phyloP scores from a whole-genome alignment of 306 rosid genomes.

The Lupinus albus region DNA sequence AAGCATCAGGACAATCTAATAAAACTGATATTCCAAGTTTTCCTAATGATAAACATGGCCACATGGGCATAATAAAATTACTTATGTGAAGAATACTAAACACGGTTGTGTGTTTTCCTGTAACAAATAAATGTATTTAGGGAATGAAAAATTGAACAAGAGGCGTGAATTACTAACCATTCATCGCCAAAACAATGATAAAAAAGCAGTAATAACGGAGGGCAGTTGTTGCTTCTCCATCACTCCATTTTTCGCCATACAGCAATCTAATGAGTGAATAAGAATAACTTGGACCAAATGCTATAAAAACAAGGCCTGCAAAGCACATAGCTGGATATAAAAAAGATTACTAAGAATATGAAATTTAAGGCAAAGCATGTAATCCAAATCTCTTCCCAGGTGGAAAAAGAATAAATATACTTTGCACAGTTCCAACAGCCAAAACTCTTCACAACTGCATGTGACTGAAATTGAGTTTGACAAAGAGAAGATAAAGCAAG shows the following conservation, averaged over 20 bases:
- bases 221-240: constrained; percentile 89
- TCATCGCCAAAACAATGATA: constrained; percentile 89
- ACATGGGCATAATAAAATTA: background rate
- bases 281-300: constrained; percentile 93
- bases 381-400: constrained; percentile 11
- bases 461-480: constrained; percentile 21
- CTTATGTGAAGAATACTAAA: constrained; percentile 9
- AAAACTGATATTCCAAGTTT: constrained; percentile 23
- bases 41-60: background rate
- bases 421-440: constrained; percentile 19
- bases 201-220: constrained; percentile 81
- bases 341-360: constrained; percentile 25
- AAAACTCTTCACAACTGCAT: constrained; percentile 11
- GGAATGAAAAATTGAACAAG: constrained; percentile 4
- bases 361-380: constrained; percentile 31
- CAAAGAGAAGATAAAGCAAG: background rate
- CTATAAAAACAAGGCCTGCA: constrained; percentile 86
- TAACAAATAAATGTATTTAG: constrained; percentile 2
- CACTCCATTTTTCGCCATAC: constrained; percentile 92
- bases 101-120: constrained; percentile 6
- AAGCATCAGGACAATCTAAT: background rate
- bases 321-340: constrained; percentile 35
- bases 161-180: constrained; percentile 63
- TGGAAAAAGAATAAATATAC: constrained; percentile 26
- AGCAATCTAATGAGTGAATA: constrained; percentile 89